Evolutionary conservation across 2,329 filamentous ascomycete genomes (phyloP), one percentile per base, ranked within the genome.

Genomic region (Fusarium tuaranense): DNA sequence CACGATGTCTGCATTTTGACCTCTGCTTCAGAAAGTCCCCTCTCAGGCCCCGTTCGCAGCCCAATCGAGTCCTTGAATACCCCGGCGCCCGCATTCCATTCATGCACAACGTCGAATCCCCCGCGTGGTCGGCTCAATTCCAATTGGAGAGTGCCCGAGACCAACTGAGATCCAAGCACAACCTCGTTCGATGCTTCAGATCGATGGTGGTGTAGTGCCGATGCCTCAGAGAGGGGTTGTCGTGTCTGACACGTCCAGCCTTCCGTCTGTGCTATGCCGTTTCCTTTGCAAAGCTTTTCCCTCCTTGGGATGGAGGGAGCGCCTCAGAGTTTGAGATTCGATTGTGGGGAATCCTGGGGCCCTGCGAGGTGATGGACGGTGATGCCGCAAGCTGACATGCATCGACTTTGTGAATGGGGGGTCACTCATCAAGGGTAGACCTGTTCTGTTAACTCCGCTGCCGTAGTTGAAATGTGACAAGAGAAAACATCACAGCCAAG

Each of bases 131-230:
- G 69, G 67, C 58, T 68, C 39, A 12, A 12, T 75, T 73, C 73
- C 73, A 76, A 78, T 78, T 78, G 73, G 76, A 30, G 22, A n/a
- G 38, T n/a, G 20, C 32, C 38, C 22, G 51, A 65, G 61, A 41
- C 46, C 48, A 68, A 73, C 63, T 67, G 57, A 71, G 67, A 75
- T 69, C 65, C 53, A 57, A 61, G 41, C 53, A 65, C 44, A 44
- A 69, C 63, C 58, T 59, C 60, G 38, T 59, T 65, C 57, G 58
- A 63, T 63, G 30, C 53, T 41, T 60, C 46, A 61, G 57, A 55
- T 44, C 58, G 55, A 32, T 46, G 41, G 32, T 68, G 66, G 61
- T 60, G 20, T 38, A 68, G 61, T 62, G 69, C n/a, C 39, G 61
- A 60, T 48, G 25, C 36, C n/a, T 30, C 12, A 20, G 32, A 48